phyloP scores from a whole-genome alignment of 2,329 filamentous ascomycete genomes.

The Madurella mycetomatis region DNA sequence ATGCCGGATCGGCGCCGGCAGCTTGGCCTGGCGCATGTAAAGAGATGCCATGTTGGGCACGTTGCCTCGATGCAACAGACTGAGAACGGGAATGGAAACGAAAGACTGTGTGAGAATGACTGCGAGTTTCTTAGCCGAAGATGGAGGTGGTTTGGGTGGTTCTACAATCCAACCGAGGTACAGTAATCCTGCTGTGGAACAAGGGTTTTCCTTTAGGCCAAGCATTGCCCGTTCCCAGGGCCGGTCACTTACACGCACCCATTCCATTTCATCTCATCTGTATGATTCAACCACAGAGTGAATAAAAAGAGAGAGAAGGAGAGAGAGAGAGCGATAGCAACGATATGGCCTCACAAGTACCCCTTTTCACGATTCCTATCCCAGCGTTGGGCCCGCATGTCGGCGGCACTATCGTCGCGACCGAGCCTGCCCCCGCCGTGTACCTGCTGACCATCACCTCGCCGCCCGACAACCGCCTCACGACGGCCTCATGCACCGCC shows the following conservation, averaged over 20 bases:
- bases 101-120: neutral
- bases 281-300: neutral
- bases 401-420: slow-evolving; percentile 59
- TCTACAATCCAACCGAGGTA: neutral
- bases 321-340: no score
- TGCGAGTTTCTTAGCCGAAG: neutral
- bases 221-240: neutral
- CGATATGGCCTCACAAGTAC: slow-evolving; percentile 15
- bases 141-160: no score
- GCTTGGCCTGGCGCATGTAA: neutral
- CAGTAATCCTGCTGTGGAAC: neutral
- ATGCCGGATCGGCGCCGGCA: neutral
- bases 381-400: slow-evolving; percentile 39
- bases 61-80: neutral
- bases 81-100: neutral
- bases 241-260: neutral
- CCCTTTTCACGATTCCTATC: slow-evolving; percentile 59
- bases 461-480: slow-evolving; percentile 72
- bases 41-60: neutral
- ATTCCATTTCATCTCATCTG: neutral
- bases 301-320: no score
- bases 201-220: neutral
- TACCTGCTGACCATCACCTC: slow-evolving; percentile 71
- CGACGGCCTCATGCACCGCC: slow-evolving; percentile 61
- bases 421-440: slow-evolving; percentile 53